Percentiles rank a stretch among this genome's conserved stretches.
These are phyloP conservation scores for Acanthamoeba royreba DNA, from an alignment of 208 protist genomes.

Conservation along the genomic window DNA sequence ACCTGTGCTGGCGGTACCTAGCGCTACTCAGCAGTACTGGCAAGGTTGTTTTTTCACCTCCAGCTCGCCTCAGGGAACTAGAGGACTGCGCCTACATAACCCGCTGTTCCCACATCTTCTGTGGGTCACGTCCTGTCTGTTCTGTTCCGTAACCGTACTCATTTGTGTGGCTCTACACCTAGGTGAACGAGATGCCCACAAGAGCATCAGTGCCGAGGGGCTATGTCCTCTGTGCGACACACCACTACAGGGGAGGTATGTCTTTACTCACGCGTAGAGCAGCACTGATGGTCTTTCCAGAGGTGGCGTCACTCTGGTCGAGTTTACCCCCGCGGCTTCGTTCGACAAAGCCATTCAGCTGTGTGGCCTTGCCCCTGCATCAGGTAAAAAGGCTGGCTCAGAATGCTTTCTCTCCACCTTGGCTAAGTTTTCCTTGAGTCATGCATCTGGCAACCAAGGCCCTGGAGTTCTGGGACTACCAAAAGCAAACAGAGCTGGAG, in stretches of 20 bases:
- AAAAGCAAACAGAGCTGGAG: constrained; percentile 35
- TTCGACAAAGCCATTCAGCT: constrained; percentile 42
- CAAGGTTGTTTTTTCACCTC: no score
- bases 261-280: background rate
- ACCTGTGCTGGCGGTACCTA: constrained; percentile 17
- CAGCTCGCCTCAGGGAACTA: background rate
- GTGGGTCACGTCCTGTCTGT: no score
- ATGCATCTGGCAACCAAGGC: constrained; percentile 32
- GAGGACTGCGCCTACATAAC: constrained; percentile 46
- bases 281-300: background rate
- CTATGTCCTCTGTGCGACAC: constrained; percentile 18
- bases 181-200: constrained; percentile 27
- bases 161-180: background rate
- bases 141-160: no score
- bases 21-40: no score
- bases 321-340: background rate
- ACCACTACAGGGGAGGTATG: background rate
- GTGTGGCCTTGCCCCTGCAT: background rate
- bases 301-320: constrained; percentile 6
- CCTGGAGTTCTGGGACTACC: constrained; percentile 47
- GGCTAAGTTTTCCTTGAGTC: background rate
- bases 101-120: constrained; percentile 35
- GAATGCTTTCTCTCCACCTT: no score
- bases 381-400: constrained; percentile 19
- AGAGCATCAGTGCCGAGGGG: background rate